Percentiles rank a stretch among this genome's conserved stretches.
Conservation (phyloP, 2,329 filamentous ascomycete genomes). For the Thelonectria blattea region DNA sequence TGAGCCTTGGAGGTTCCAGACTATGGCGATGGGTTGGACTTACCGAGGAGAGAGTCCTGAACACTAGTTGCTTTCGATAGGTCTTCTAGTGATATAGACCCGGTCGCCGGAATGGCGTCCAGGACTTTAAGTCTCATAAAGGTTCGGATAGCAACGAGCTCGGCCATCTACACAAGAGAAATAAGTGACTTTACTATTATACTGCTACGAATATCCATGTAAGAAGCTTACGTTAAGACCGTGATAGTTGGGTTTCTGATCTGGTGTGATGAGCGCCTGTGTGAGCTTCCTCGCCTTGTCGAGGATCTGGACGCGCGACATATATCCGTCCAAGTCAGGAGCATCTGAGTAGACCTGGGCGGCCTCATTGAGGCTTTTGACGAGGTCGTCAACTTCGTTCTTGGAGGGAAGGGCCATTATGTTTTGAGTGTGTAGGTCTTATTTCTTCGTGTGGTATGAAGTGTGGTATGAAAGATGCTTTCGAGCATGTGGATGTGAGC, state of each 20-base stretch:
- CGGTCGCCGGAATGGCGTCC: conserved; percentile 36
- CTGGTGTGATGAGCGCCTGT: conserved; percentile 36
- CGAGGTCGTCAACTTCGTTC: conserved; percentile 28
- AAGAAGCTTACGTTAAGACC: conserved; percentile 38
- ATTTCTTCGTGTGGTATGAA: no score
- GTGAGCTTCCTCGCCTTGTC: conserved; percentile 37
- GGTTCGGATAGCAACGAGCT: conserved; percentile 39
- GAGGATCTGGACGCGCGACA: conserved; percentile 38
- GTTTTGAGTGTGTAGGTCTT: background rate
- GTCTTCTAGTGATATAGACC: conserved; percentile 38
- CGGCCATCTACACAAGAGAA: conserved; percentile 37
- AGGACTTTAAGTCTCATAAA: conserved; percentile 41
- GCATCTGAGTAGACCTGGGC: conserved; percentile 34
- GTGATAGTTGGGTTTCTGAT: conserved; percentile 43
- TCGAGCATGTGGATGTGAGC: background rate
- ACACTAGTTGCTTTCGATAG: conserved; percentile 36
- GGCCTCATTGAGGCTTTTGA: conserved; percentile 27
- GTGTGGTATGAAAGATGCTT: no score
- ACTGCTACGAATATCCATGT: no score
- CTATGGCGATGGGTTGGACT: background rate
- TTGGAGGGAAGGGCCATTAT: conserved; percentile 28
- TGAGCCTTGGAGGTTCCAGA: background rate
- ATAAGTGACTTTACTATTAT: background rate
- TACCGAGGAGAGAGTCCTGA: conserved; percentile 40
- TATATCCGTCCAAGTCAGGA: conserved; percentile 33